Conservation (phyloP, 2,329 filamentous ascomycete species). For the Zarea fungicola region DNA sequence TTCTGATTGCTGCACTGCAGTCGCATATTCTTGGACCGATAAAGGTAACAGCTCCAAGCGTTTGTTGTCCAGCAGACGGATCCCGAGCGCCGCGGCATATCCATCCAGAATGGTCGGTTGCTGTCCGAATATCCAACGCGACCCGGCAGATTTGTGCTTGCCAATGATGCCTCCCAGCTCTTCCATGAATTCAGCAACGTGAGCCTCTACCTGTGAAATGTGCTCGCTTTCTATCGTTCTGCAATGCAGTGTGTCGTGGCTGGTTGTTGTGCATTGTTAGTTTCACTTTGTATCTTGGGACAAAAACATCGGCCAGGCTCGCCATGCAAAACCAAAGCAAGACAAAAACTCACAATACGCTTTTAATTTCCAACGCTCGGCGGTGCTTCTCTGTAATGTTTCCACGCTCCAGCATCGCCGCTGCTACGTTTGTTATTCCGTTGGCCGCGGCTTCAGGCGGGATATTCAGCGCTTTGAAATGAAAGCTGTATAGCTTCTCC, state of each 20-base stretch:
- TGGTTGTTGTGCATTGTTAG: constrained; percentile 14
- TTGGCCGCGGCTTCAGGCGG: constrained; percentile 20
- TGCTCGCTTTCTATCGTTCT: constrained; percentile 21
- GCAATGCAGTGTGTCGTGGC: constrained; percentile 23
- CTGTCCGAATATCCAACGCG: constrained; percentile 24
- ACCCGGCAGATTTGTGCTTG: constrained; percentile 11
- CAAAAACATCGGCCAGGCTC: no score
- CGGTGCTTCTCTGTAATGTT: constrained; percentile 23
- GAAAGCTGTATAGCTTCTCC: constrained; percentile 23
- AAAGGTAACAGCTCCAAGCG: constrained; percentile 21
- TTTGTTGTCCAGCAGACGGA: constrained; percentile 21
- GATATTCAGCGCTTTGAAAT: constrained; percentile 22
- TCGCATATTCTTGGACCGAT: constrained; percentile 19
- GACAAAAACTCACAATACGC: constrained; percentile 28
- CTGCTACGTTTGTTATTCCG: constrained; percentile 25
- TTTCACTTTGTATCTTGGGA: no score
- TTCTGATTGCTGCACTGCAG: constrained; percentile 18
- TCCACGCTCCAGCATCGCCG: constrained; percentile 23
- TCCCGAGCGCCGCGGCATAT: constrained; percentile 20
- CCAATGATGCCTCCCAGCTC: constrained; percentile 17
- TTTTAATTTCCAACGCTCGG: constrained; percentile 26
- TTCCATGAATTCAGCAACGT: constrained; percentile 20
- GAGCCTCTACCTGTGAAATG: constrained; percentile 20
- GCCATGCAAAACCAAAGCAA: no score
- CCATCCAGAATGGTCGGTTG: constrained; percentile 26